phyloP scores from a whole-genome alignment of 73 alveolate genomes.

The Vitrella brassicaformis region DNA sequence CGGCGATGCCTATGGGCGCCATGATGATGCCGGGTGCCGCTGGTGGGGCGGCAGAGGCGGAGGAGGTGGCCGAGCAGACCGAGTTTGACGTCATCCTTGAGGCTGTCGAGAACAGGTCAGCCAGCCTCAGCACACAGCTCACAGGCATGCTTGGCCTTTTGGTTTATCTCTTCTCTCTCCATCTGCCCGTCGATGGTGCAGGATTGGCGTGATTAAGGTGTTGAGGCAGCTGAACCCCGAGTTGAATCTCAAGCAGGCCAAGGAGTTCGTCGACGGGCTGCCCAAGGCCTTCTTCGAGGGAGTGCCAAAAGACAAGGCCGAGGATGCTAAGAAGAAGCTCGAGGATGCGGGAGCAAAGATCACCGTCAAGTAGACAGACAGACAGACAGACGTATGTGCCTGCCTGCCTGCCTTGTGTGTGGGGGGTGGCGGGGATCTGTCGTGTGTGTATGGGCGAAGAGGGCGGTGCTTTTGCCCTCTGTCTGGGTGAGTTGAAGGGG shows the following conservation, averaged over 20 bases:
- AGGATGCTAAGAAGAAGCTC: not conserved
- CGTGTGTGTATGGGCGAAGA: too few relatives aligned
- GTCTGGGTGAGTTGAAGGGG: too few relatives aligned
- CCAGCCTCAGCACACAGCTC: too few relatives aligned
- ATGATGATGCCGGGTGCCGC: not conserved
- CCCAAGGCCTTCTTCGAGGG: not conserved
- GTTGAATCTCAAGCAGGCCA: not conserved
- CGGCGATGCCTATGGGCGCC: not conserved
- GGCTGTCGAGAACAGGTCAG: too few relatives aligned
- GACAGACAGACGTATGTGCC: too few relatives aligned
- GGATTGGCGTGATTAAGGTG: not conserved
- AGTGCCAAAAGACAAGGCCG: not conserved
- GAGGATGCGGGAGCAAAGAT: not conserved
- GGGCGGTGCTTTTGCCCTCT: too few relatives aligned
- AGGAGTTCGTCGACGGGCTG: not conserved
- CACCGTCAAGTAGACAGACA: not conserved
- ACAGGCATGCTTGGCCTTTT: too few relatives aligned
- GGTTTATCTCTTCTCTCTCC: too few relatives aligned
- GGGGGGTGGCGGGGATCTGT: too few relatives aligned
- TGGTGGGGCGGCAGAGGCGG: not conserved
- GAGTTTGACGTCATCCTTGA: not conserved
- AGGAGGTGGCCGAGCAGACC: not conserved
- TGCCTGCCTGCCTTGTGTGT: too few relatives aligned
- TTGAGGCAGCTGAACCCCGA: not conserved
- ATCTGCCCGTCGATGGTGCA: not conserved